Conservation (phyloP, 75 land plant species). For the Selaginella tamariscina region DNA sequence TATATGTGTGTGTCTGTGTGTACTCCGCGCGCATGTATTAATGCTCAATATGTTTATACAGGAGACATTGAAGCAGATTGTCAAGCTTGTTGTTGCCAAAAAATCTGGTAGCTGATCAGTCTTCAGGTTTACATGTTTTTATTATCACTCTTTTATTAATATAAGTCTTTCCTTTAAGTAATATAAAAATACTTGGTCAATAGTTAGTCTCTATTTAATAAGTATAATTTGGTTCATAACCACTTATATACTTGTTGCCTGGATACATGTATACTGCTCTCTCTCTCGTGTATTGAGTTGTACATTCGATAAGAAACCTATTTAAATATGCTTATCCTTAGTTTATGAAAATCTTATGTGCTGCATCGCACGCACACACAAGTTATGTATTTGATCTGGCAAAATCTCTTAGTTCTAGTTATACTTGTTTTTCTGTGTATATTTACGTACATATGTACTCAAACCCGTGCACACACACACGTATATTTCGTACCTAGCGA, state of each 20-base stretch:
- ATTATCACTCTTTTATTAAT: no score
- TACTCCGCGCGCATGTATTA: no score
- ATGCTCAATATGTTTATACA: no score
- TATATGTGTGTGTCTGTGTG: not conserved
- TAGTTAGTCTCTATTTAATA: no score
- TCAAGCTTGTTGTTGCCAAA: slow-evolving; percentile 37
- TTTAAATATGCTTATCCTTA: not conserved
- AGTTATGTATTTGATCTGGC: not conserved
- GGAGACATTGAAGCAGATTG: slow-evolving; percentile 55
- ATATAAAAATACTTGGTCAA: no score
- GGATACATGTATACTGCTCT: not conserved
- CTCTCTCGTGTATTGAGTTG: not conserved
- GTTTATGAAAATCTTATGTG: not conserved
- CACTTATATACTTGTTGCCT: not conserved
- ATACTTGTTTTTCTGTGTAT: not conserved
- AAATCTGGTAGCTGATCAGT: slow-evolving; percentile 34
- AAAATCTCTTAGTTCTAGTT: not conserved
- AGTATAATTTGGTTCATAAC: no score
- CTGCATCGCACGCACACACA: not conserved
- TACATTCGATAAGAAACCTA: not conserved
- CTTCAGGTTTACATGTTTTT: no score
- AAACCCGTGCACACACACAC: not conserved
- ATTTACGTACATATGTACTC: not conserved
- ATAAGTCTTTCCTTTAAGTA: no score
- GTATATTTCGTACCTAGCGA: slow-evolving; percentile 6